These are phyloP conservation scores for Phytophthora chlamydospora DNA, from an alignment of 352 stramenopile genomes.

Conservation along the genomic window DNA sequence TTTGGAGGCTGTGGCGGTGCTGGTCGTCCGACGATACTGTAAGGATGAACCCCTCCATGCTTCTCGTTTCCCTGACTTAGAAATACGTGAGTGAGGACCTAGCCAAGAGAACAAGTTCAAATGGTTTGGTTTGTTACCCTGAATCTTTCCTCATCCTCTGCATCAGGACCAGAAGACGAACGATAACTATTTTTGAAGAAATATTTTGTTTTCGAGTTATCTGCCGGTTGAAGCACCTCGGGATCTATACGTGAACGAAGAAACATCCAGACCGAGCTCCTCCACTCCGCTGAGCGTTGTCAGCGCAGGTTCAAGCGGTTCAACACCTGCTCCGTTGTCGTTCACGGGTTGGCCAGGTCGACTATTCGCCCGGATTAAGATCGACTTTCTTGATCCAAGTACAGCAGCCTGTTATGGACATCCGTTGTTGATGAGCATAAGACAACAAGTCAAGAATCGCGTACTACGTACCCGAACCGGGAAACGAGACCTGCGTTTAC, in stretches of 20 bases:
- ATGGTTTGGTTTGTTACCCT: no score
- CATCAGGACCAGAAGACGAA: conserved; percentile 14
- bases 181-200: conserved; percentile 15
- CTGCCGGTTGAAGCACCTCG: conserved; percentile 15
- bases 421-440: neutral
- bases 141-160: neutral
- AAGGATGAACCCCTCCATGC: conserved; percentile 61
- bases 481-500: conserved; percentile 46
- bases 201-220: conserved; percentile 7
- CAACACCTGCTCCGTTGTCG: conserved; percentile 10
- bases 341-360: conserved; percentile 5
- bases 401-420: conserved; percentile 21
- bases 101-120: no score
- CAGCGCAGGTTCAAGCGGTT: conserved; percentile 20
- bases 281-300: conserved; percentile 49
- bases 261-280: conserved; percentile 61
- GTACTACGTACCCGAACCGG: conserved; percentile 25
- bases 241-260: conserved; percentile 56
- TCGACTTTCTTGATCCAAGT: conserved; percentile 17
- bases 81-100: neutral
- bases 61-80: neutral
- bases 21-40: conserved; percentile 36
- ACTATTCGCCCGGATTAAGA: conserved; percentile 19
- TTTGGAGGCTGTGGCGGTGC: conserved; percentile 12
- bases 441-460: conserved; percentile 4